Evolutionary conservation across 768 basidiomycete genomes (phyloP).

Genomic region (Mycena filopes): DNA sequence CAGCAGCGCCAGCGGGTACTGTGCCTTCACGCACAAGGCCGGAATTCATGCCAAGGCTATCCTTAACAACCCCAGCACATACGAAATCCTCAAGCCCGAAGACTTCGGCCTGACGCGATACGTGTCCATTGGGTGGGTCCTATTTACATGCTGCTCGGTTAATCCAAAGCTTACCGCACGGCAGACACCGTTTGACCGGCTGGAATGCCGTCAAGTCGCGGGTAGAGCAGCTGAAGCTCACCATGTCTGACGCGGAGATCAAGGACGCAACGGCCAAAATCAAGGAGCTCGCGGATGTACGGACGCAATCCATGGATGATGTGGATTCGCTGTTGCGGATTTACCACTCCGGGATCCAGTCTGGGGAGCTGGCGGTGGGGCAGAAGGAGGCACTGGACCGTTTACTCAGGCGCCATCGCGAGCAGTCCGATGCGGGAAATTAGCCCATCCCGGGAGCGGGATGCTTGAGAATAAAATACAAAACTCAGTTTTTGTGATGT

Average conservation of each 20-base stretch:
- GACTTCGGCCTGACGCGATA: slow-evolving; percentile 98
- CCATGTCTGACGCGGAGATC: slow-evolving; percentile 92
- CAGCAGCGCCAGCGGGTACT: slow-evolving; percentile 82
- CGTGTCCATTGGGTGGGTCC: slow-evolving; percentile 89
- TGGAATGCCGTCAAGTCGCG: slow-evolving; percentile 99
- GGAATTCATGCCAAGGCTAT: slow-evolving; percentile 99
- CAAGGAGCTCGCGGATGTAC: slow-evolving; percentile 98
- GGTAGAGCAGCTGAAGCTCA: slow-evolving; percentile 94
- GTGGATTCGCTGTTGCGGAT: slow-evolving; percentile 96
- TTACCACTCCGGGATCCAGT: slow-evolving; percentile 93
- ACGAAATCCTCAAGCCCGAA: slow-evolving; percentile 98
- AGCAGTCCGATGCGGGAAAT: slow-evolving; percentile 36
- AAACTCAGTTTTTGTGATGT: slow-evolving; percentile 17
- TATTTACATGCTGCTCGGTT: background rate
- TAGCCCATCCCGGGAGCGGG: slow-evolving; percentile 26
- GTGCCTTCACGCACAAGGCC: slow-evolving; percentile 99
- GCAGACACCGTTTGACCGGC: slow-evolving; percentile 91
- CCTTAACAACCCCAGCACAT: slow-evolving; percentile 98
- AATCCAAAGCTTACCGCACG: slow-evolving; percentile 6
- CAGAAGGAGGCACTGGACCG: slow-evolving; percentile 92
- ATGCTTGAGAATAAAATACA: background rate
- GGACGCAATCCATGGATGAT: slow-evolving; percentile 99
- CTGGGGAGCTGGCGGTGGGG: slow-evolving; percentile 93
- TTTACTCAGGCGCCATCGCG: slow-evolving; percentile 83
- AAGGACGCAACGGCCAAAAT: slow-evolving; percentile 99